Base-by-base conservation (phyloP, 305 asterid species). In the Fraxinus velutina region DNA sequence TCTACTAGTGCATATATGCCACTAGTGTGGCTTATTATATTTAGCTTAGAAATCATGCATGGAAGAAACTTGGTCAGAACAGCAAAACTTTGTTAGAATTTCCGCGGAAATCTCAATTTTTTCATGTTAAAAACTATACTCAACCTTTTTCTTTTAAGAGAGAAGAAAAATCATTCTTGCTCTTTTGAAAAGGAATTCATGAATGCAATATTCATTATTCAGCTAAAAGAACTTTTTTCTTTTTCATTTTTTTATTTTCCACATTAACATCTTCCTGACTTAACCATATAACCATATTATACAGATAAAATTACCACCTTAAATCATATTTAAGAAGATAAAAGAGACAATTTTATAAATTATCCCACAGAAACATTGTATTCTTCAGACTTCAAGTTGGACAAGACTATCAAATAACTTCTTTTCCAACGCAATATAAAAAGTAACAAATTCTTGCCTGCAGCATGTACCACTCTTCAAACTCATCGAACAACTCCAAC, bases 391-490 rank as follows among this genome's bases (percentile, higher is more conserved):
- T n/a, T n/a, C 77, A 62, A 47, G 57, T 37, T 10, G 3, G 34
- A 33, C 66, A 82, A 80, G 85, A 60, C 29, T 79, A 80, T 78
- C 32, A 64, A 78, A 81, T 70, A 57, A 80, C 44, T 74, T 80
- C 80, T 29, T 82, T 57, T 47, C 44, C 62, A 79, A 37, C 73
- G 76, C 5, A 74, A 68, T 27, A 71, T 72, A 1, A 82, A 72
- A 83, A 83, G 85, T 15, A 64, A 86, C 27, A 62, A 85, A 82
- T 80, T 84, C 92, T 90, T 91, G 92, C 99, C 99, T 91, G 94
- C 92, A 88, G 93, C 99, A 96, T 94, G 90, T 92, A 85, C 98
- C 97, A 94, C 91, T 96, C 99, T 90, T 96, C 99, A 73, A 96
- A 96, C 86, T 96, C 99, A 87, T 96, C 99, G 77, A 96, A 96